phyloP scores from a whole-genome alignment of 805 yeast species.

The Pichia manshurica region DNA sequence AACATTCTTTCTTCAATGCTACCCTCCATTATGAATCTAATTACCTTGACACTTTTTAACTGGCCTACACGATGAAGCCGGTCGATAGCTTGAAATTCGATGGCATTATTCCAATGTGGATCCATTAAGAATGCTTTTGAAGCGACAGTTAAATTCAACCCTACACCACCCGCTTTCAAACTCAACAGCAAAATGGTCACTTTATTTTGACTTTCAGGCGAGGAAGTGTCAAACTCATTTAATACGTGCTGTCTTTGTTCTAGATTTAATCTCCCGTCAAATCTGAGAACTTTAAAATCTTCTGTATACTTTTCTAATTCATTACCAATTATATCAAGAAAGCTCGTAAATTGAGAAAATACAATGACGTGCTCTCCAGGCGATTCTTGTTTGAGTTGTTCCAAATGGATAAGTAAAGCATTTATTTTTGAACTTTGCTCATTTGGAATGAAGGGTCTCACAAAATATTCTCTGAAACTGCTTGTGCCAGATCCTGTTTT shows the following conservation, averaged over 20 bases:
- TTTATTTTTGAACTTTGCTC: slow-evolving; percentile 66
- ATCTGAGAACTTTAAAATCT: slow-evolving; percentile 55
- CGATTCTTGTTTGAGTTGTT: slow-evolving; percentile 45
- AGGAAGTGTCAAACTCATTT: slow-evolving; percentile 40
- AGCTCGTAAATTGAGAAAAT: slow-evolving; percentile 86
- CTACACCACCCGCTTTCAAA: slow-evolving; percentile 92
- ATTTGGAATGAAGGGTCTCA: slow-evolving; percentile 43
- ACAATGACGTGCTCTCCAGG: slow-evolving; percentile 75
- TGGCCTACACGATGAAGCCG: slow-evolving; percentile 91
- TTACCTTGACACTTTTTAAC: slow-evolving; percentile 59
- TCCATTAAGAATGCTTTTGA: slow-evolving; percentile 86
- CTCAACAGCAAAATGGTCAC: slow-evolving; percentile 56
- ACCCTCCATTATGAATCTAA: slow-evolving; percentile 73
- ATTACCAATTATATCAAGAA: slow-evolving; percentile 63
- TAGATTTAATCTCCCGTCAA: slow-evolving; percentile 76
- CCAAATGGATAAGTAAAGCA: slow-evolving; percentile 58
- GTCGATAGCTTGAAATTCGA: slow-evolving; percentile 88
- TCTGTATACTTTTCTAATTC: slow-evolving; percentile 44
- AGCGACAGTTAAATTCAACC: slow-evolving; percentile 80
- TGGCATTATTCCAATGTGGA: slow-evolving; percentile 96
- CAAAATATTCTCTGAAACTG: slow-evolving; percentile 19
- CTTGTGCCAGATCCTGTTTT: neutral
- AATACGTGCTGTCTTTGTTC: slow-evolving; percentile 59
- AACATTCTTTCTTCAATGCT: slow-evolving; percentile 88
- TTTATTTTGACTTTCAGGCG: slow-evolving; percentile 22